These are phyloP conservation scores for Poa pratensis DNA, from an alignment of 176 grass and related monocot genomes.

Conservation along the genomic window DNA sequence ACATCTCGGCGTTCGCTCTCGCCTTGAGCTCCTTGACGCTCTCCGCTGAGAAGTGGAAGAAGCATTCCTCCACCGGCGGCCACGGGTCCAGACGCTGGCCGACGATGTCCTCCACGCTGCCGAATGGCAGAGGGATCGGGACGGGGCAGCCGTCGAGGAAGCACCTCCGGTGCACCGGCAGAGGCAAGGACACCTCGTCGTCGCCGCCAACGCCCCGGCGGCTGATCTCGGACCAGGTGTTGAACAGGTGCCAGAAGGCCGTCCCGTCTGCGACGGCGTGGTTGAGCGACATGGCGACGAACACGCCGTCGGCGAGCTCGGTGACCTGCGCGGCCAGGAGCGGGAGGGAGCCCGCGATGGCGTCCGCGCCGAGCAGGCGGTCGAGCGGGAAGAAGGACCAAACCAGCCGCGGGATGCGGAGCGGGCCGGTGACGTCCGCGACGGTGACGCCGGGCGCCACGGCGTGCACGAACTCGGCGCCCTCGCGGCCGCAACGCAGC, in stretches of 20 bases:
- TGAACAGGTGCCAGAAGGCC: constrained; percentile 51
- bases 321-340: constrained; percentile 50
- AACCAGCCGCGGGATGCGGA: background rate
- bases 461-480: background rate
- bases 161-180: background rate
- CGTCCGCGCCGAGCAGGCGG: background rate
- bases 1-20: background rate
- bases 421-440: background rate
- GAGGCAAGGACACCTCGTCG: background rate
- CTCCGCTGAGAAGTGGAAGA: too few relatives aligned
- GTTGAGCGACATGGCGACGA: constrained; percentile 47
- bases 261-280: constrained; percentile 40
- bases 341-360: background rate
- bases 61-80: too few relatives aligned
- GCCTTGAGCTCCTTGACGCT: too few relatives aligned
- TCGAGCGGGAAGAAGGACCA: constrained; percentile 37
- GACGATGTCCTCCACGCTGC: background rate
- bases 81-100: too few relatives aligned
- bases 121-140: background rate
- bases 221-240: constrained; percentile 47
- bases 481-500: background rate
- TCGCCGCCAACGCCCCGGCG: background rate
- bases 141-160: background rate
- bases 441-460: background rate
- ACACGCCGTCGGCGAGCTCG: constrained; percentile 59